Conservation (phyloP, 208 protist species). For the Trypanosoma lewisi region DNA sequence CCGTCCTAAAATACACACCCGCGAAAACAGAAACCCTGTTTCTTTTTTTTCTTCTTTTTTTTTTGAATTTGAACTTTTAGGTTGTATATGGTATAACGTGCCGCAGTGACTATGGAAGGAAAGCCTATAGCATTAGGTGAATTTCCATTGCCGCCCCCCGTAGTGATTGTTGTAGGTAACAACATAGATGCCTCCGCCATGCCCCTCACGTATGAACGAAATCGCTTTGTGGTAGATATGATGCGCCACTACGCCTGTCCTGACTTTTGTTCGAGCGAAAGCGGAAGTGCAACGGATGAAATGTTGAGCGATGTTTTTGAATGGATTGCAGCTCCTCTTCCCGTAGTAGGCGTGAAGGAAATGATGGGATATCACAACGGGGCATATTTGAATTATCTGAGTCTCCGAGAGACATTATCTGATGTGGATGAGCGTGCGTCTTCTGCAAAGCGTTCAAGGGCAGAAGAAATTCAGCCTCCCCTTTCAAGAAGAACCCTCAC, state of each 20-base stretch:
- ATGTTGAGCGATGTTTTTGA: conserved; percentile 29
- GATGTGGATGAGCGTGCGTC: conserved; percentile 36
- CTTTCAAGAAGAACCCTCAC: conserved; percentile 12
- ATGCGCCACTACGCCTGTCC: conserved; percentile 41
- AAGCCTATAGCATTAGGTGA: neutral
- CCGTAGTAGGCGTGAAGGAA: conserved; percentile 38
- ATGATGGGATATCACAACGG: conserved; percentile 37
- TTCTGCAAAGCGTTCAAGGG: conserved; percentile 11
- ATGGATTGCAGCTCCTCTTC: conserved; percentile 29
- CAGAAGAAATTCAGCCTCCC: conserved; percentile 23
- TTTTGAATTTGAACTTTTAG: neutral
- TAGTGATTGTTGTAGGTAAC: conserved; percentile 35
- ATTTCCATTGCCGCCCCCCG: conserved; percentile 7
- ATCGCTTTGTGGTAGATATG: conserved; percentile 37
- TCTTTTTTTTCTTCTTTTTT: conserved; percentile 4
- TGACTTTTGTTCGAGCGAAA: conserved; percentile 16
- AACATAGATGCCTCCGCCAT: conserved; percentile 40
- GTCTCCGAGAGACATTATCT: conserved; percentile 38
- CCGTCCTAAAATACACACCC: no score
- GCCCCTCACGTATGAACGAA: conserved; percentile 37
- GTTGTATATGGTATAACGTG: neutral
- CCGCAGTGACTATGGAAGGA: neutral
- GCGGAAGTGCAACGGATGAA: neutral
- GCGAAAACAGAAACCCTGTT: neutral
- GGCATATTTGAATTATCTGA: conserved; percentile 40